Evolutionary conservation across 169 alveolate genomes (phyloP).

Genomic region (Perkinsus olseni): DNA sequence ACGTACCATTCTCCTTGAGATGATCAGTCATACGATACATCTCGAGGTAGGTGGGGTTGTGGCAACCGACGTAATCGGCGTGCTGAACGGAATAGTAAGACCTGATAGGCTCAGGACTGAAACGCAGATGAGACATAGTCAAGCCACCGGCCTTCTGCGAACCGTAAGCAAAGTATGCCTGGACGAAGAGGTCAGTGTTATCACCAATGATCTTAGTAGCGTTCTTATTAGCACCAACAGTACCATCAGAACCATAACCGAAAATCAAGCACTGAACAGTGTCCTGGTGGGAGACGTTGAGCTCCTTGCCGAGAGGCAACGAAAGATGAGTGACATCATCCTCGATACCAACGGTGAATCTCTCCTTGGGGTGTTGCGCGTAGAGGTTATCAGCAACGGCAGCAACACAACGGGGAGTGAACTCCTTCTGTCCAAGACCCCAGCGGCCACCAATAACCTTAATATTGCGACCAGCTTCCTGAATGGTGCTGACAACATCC

Average conservation of each 20-base stretch:
- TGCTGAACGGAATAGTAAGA: constrained; percentile 34
- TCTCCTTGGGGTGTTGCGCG: constrained; percentile 28
- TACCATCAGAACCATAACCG: constrained; percentile 50
- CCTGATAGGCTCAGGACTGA: constrained; percentile 46
- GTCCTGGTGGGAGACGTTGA: constrained; percentile 25
- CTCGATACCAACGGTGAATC: constrained; percentile 47
- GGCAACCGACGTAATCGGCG: constrained; percentile 43
- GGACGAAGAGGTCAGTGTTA: constrained; percentile 39
- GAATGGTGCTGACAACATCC: constrained; percentile 35
- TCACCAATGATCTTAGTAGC: constrained; percentile 50
- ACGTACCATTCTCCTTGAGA: constrained; percentile 37
- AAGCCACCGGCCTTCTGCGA: constrained; percentile 54
- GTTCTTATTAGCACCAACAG: constrained; percentile 53
- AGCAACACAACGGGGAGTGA: constrained; percentile 44
- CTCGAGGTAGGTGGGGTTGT: constrained; percentile 36
- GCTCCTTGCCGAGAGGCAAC: constrained; percentile 23
- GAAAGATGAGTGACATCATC: constrained; percentile 47
- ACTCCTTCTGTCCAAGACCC: constrained; percentile 49
- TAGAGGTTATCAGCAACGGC: constrained; percentile 44
- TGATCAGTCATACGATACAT: constrained; percentile 14
- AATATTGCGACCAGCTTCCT: not conserved
- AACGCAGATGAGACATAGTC: constrained; percentile 44
- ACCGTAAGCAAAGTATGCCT: constrained; percentile 51
- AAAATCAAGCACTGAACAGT: constrained; percentile 44
- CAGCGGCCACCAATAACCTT: constrained; percentile 42